These are phyloP conservation scores for Hypoxylon fuscum DNA, from an alignment of 495 filamentous ascomycete species.

Conservation along the genomic window DNA sequence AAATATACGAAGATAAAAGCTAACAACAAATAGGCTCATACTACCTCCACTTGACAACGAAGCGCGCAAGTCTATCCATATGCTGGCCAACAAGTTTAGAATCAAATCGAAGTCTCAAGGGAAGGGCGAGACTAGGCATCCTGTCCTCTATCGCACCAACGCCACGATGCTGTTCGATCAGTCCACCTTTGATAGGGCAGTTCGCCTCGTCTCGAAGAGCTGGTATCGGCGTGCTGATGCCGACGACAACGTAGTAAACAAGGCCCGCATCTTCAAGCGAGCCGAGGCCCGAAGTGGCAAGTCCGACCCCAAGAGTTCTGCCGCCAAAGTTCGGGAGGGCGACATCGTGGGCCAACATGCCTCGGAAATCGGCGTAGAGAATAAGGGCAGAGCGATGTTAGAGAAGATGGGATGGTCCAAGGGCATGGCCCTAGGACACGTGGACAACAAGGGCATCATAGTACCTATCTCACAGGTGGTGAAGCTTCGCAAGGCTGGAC, in stretches of 20 bases:
- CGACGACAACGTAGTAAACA: constrained; percentile 48
- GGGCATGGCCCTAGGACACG: constrained; percentile 84
- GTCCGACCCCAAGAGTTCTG: constrained; percentile 47
- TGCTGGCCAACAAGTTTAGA: constrained; percentile 72
- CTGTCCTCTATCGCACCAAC: constrained; percentile 78
- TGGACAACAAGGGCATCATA: constrained; percentile 87
- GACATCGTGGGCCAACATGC: constrained; percentile 87
- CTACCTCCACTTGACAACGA: constrained; percentile 86
- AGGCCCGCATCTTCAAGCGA: constrained; percentile 31
- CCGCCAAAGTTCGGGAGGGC: constrained; percentile 81
- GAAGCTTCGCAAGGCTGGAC: constrained; percentile 82
- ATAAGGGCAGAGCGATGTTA: constrained; percentile 85
- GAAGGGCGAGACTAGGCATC: constrained; percentile 74
- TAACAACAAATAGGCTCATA: constrained; percentile 63
- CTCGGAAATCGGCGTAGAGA: constrained; percentile 83
- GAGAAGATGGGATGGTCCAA: constrained; percentile 98
- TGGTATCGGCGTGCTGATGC: constrained; percentile 59
- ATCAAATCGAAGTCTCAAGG: constrained; percentile 88
- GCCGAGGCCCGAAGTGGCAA: constrained; percentile 30
- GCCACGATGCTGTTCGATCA: constrained; percentile 65
- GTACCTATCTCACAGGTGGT: constrained; percentile 88
- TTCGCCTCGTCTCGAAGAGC: constrained; percentile 53
- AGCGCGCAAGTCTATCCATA: constrained; percentile 78
- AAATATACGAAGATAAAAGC: constrained; percentile 7
- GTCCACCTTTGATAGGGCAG: constrained; percentile 51